Evolutionary conservation across 2,329 filamentous ascomycete genomes (phyloP), one percentile per base, ranked within the genome.

Genomic region (Colletotrichum spinosum): DNA sequence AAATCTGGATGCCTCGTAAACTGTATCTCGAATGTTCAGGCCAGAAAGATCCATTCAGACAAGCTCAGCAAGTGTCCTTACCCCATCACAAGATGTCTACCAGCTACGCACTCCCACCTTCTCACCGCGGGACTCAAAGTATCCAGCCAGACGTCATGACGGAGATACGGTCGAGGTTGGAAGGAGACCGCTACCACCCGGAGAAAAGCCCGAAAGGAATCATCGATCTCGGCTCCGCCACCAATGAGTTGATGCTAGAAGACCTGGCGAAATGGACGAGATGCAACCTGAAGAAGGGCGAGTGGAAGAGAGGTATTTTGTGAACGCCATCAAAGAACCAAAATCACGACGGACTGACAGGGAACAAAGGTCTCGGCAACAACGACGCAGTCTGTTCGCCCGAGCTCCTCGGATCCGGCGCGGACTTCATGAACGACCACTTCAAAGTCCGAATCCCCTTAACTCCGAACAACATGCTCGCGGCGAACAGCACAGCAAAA

Each of bases 181-280:
- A 50, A 4, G 8, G 33, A 13, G 25, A 64, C 6, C 15, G 10
- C 2, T 64, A 60, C 10, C 41, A 64, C 11, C 15, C 55, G 2
- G 10, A 9, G 9, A 44, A 39, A 2, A 64, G 60, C 17, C 60
- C 55, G 13, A 54, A 35, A 13, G 60, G 60, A 2, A 60, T 64
- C 7, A 60, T 64, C 7, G 60, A 64, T 33, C 42, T 64, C 9
- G 60, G 60, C 2, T 64, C 60, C 1, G 50, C 42, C n/a, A 34
- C 50, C 38, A 64, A 64, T 17, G 60, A 55, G 42, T 10, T 64
- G 17, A 64, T 64, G 55, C 35, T 64, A 2, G 60, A 64, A 12
- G 56, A 60, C 37, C 35, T 64, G 13, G 44, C 55, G 1, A 33
- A 15, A 1, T 60, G 60, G 60, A 55, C 49, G 3, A 64, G 25